Conservation (phyloP, 1,284 basidiomycete genomes). For the Agaricales sp. region DNA sequence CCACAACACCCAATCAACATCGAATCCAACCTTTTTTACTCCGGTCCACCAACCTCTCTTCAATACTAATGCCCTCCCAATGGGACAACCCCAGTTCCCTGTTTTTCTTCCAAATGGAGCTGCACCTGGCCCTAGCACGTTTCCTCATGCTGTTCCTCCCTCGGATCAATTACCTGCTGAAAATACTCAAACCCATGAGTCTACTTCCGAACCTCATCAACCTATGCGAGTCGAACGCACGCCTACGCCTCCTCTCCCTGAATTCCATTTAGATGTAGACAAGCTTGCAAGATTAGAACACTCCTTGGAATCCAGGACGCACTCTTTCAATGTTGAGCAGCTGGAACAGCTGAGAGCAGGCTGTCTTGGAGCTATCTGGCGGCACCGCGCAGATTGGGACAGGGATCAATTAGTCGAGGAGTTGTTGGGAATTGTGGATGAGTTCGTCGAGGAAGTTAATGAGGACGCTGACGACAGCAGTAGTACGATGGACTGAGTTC, state of each 20-base stretch:
- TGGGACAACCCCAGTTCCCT: not conserved
- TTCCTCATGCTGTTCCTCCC: constrained; percentile 13
- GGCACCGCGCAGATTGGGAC: constrained; percentile 76
- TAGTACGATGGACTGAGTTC: not conserved
- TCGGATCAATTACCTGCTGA: constrained; percentile 14
- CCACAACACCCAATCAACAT: constrained; percentile 11
- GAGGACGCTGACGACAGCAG: constrained; percentile 10
- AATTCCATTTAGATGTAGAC: constrained; percentile 48
- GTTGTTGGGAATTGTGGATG: constrained; percentile 40
- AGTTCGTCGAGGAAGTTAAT: constrained; percentile 50
- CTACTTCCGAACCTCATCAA: constrained; percentile 16
- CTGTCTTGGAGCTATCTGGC: constrained; percentile 76
- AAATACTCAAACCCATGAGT: constrained; percentile 17
- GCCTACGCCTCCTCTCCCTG: constrained; percentile 52
- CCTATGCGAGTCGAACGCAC: constrained; percentile 44
- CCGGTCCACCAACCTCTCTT: constrained; percentile 4
- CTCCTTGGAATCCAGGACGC: constrained; percentile 43
- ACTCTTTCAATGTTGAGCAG: constrained; percentile 69
- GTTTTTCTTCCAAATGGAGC: not conserved
- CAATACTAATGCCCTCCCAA: not conserved
- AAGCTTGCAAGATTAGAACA: constrained; percentile 34
- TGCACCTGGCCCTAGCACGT: not conserved
- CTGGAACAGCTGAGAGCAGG: constrained; percentile 89
- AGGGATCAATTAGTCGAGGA: constrained; percentile 55
- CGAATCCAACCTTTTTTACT: constrained; percentile 2